Conservation (phyloP, 2,329 filamentous ascomycete species). For the Fusarium haematococcum region DNA sequence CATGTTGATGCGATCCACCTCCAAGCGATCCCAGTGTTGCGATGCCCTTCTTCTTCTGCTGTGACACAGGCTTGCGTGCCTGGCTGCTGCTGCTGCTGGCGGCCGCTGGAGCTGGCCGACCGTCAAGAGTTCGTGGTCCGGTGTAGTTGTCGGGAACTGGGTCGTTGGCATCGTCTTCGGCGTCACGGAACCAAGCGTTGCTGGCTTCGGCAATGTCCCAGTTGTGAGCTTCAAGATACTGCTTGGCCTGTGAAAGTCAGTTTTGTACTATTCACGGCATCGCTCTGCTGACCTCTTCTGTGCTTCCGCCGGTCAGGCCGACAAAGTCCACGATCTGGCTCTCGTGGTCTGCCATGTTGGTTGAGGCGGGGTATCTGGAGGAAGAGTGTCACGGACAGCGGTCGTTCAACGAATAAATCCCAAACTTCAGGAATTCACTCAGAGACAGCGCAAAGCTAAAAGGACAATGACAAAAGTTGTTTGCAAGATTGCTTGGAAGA, state of each 20-base stretch:
- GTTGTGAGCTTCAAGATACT: slow-evolving; percentile 72
- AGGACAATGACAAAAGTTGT: not conserved
- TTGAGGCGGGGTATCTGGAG: slow-evolving; percentile 38
- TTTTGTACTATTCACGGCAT: too few species aligned
- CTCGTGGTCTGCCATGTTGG: slow-evolving; percentile 48
- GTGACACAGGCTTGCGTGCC: slow-evolving; percentile 52
- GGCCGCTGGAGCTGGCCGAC: slow-evolving; percentile 65
- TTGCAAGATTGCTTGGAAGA: slow-evolving; percentile 10
- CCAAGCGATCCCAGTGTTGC: slow-evolving; percentile 70
- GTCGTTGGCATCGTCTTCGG: slow-evolving; percentile 61
- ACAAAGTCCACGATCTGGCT: slow-evolving; percentile 46
- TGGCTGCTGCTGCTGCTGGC: slow-evolving; percentile 33
- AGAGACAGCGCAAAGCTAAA: not conserved
- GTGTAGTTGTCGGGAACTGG: slow-evolving; percentile 62
- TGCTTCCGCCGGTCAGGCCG: slow-evolving; percentile 42
- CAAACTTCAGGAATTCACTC: not conserved
- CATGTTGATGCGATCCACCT: slow-evolving; percentile 60
- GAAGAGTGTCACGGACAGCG: not conserved
- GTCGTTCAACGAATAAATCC: not conserved
- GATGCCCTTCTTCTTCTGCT: slow-evolving; percentile 69
- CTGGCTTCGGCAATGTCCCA: slow-evolving; percentile 76
- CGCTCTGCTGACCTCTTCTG: slow-evolving; percentile 28
- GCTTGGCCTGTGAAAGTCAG: slow-evolving; percentile 65
- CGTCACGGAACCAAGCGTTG: slow-evolving; percentile 69
- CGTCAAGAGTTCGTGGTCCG: slow-evolving; percentile 72